Percentiles rank a stretch among this genome's conserved stretches.
Evolutionary conservation across 192 early-diverging fungal species (phyloP).

Genomic region (Linderina pennispora): DNA sequence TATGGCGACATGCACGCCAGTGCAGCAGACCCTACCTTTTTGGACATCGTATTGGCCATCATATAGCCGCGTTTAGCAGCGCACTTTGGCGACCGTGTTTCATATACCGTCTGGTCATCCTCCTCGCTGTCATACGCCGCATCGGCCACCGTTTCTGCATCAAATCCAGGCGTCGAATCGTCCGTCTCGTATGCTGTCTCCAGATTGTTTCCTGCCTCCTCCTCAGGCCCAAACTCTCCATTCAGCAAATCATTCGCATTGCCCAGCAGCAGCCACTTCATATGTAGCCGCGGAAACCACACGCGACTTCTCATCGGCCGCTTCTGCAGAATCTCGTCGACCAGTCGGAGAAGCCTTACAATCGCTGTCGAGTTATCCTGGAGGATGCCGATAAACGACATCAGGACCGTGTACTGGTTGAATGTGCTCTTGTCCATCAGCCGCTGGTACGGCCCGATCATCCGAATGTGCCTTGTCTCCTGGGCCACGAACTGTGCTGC

Average conservation of each 20-base stretch:
- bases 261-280: conserved; percentile 27
- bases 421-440: conserved; percentile 5
- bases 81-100: too few relatives aligned
- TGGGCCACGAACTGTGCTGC: conserved; percentile 16
- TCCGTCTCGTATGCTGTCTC: conserved; percentile 19
- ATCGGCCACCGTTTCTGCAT: not conserved
- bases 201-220: conserved; percentile 17
- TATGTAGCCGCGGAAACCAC: conserved; percentile 29
- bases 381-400: conserved; percentile 36
- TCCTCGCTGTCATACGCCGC: not conserved
- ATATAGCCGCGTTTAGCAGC: too few relatives aligned
- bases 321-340: conserved; percentile 11
- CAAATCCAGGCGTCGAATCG: too few relatives aligned
- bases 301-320: conserved; percentile 14
- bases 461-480: conserved; percentile 11
- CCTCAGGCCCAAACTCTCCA: conserved; percentile 20
- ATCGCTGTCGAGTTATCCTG: conserved; percentile 30
- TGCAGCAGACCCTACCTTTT: not conserved
- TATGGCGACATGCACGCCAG: conserved; percentile 4
- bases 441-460: conserved; percentile 18
- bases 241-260: not conserved
- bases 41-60: not conserved
- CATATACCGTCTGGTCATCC: not conserved
- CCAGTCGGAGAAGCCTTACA: conserved; percentile 7
- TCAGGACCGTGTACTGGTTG: conserved; percentile 18